These are phyloP conservation scores for Dipteronia sinensis DNA, from an alignment of 345 rosid genomes.

Conservation along the genomic window DNA sequence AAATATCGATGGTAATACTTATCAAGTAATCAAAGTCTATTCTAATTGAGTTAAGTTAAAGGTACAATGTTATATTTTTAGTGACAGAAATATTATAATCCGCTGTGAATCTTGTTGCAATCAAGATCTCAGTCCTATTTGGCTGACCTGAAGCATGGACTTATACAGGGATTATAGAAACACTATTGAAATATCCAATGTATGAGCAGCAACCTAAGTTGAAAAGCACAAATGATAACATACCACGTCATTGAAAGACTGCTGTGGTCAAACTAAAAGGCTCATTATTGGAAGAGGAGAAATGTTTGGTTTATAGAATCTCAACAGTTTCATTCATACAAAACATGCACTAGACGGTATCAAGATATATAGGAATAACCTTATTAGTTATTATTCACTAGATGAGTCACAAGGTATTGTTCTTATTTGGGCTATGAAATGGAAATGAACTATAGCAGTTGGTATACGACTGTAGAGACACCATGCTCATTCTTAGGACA, in stretches of 20 bases:
- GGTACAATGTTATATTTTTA: background rate
- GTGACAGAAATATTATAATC: slow-evolving; percentile 2
- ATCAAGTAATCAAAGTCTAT: background rate
- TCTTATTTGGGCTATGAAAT: background rate
- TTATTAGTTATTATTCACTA: background rate
- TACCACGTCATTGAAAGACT: background rate
- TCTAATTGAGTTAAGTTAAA: slow-evolving; percentile 2
- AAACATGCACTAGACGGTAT: background rate
- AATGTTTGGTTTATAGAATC: background rate
- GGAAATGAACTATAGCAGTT: background rate
- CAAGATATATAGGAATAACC: background rate
- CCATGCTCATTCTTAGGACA: background rate
- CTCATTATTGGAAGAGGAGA: background rate
- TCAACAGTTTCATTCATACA: background rate
- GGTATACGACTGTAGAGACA: background rate
- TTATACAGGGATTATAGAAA: background rate
- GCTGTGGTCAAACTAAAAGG: background rate
- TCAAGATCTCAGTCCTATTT: background rate
- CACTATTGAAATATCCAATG: background rate
- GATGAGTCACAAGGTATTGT: background rate
- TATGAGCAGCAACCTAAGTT: background rate
- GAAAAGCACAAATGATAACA: slow-evolving; percentile 4
- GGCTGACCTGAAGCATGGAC: background rate
- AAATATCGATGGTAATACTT: background rate
- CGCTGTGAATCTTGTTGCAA: background rate